Percentiles rank a stretch among this genome's conserved stretches.
These are phyloP conservation scores for Debaryomyces coudertii DNA, from an alignment of 1,139 yeast genomes.

Conservation along the genomic window DNA sequence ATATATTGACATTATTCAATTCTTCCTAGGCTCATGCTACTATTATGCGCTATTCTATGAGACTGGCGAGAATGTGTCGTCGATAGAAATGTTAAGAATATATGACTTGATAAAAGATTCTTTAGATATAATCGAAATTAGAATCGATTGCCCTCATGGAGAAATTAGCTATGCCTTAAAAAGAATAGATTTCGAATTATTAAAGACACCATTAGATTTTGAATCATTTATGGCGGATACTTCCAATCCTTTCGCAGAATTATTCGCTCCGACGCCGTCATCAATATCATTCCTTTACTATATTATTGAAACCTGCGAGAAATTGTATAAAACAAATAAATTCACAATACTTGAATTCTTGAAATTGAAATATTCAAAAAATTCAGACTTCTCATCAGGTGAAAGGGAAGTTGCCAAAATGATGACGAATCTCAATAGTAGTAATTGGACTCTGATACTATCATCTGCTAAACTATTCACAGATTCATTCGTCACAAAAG, in stretches of 20 bases:
- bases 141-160: constrained; percentile 9
- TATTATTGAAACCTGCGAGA: constrained; percentile 42
- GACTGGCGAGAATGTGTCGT: constrained; percentile 21
- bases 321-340: constrained; percentile 45
- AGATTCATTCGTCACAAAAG: constrained; percentile 28
- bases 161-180: neutral
- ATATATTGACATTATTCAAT: constrained; percentile 20
- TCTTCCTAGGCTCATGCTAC: constrained; percentile 31
- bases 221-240: neutral
- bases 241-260: neutral
- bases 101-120: constrained; percentile 36
- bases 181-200: constrained; percentile 10
- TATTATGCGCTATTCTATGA: constrained; percentile 26
- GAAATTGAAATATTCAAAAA: constrained; percentile 29
- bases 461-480: constrained; percentile 29
- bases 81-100: constrained; percentile 33
- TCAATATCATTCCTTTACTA: constrained; percentile 27
- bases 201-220: neutral
- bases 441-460: constrained; percentile 35
- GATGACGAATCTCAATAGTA: constrained; percentile 33
- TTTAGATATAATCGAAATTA: constrained; percentile 12
- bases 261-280: constrained; percentile 24
- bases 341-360: constrained; percentile 42
- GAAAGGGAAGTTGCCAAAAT: constrained; percentile 32
- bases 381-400: constrained; percentile 21